These are phyloP conservation scores for Pseudogymnoascus sp. DNA, from an alignment of 2,329 filamentous ascomycete species.

Conservation along the genomic window DNA sequence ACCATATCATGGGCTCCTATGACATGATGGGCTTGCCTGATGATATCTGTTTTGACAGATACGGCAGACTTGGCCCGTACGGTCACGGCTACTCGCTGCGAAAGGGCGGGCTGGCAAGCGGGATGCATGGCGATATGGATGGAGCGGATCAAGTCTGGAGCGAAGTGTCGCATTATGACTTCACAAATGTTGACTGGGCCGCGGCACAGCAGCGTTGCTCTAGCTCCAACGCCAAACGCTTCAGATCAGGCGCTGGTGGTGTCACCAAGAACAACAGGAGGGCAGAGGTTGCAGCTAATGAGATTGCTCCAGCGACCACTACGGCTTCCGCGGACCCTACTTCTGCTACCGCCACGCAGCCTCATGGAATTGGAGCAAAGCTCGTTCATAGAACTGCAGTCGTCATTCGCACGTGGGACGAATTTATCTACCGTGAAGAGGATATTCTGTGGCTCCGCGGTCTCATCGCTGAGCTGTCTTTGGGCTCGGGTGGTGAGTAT, in stretches of 20 bases:
- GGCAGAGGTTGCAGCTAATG: not conserved
- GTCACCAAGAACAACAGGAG: not conserved
- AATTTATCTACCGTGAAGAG: constrained; percentile 69
- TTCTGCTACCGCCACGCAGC: not conserved
- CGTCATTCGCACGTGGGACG: constrained; percentile 74
- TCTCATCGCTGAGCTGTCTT: constrained; percentile 71
- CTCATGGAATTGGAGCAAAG: constrained; percentile 18
- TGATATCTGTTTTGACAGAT: constrained; percentile 88
- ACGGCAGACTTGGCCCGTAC: constrained; percentile 80
- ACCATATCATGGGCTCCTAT: constrained; percentile 80
- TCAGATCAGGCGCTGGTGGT: constrained; percentile 28
- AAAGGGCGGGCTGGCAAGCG: constrained; percentile 75
- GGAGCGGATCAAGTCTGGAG: constrained; percentile 76
- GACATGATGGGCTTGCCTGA: constrained; percentile 69
- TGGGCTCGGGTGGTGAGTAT: constrained; percentile 79
- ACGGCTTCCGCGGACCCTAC: not conserved
- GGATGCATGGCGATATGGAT: constrained; percentile 73
- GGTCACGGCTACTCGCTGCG: constrained; percentile 77
- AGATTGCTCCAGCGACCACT: not conserved
- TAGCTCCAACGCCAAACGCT: constrained; percentile 61
- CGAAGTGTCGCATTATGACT: constrained; percentile 65
- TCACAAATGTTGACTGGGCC: constrained; percentile 67
- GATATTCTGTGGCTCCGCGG: constrained; percentile 76
- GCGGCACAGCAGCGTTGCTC: constrained; percentile 69
- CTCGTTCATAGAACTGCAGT: constrained; percentile 60